These are phyloP conservation scores for Clonostachys chloroleuca DNA, from an alignment of 2,329 filamentous ascomycete species.

Conservation along the genomic window DNA sequence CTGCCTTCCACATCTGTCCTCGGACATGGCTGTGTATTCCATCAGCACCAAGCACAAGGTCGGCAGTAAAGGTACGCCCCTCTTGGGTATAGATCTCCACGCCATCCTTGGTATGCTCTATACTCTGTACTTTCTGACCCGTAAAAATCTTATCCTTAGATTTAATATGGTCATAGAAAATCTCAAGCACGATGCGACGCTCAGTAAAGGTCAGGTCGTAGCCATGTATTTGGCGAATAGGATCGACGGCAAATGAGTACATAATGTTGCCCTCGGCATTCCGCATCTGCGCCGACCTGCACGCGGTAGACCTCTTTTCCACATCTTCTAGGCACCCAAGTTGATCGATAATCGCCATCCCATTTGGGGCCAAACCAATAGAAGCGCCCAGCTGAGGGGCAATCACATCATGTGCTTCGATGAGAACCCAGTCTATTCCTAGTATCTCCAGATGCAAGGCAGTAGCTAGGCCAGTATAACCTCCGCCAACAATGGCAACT, in stretches of 20 bases:
- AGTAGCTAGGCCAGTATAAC: conserved; percentile 45
- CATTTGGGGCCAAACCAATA: conserved; percentile 38
- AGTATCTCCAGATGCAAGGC: conserved; percentile 38
- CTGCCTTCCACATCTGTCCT: background rate
- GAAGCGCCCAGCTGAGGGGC: conserved; percentile 37
- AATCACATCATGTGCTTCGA: conserved; percentile 35
- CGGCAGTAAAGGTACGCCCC: background rate
- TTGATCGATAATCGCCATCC: conserved; percentile 42
- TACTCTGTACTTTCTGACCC: background rate
- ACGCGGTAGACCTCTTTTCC: background rate
- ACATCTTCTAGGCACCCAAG: background rate
- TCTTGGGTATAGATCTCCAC: background rate
- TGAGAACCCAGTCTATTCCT: conserved; percentile 40
- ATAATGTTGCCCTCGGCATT: background rate
- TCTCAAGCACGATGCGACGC: background rate
- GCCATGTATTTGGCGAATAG: background rate
- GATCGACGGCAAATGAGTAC: background rate
- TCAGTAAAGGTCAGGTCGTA: background rate
- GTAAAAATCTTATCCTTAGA: background rate
- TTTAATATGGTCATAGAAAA: background rate
- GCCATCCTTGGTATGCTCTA: background rate
- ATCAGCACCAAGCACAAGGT: conserved; percentile 1
- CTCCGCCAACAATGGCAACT: conserved; percentile 32
- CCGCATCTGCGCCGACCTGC: too few relatives aligned
- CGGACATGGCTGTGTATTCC: background rate